Conservation (phyloP, 179 eudicot species). For the Pouteria campechiana region DNA sequence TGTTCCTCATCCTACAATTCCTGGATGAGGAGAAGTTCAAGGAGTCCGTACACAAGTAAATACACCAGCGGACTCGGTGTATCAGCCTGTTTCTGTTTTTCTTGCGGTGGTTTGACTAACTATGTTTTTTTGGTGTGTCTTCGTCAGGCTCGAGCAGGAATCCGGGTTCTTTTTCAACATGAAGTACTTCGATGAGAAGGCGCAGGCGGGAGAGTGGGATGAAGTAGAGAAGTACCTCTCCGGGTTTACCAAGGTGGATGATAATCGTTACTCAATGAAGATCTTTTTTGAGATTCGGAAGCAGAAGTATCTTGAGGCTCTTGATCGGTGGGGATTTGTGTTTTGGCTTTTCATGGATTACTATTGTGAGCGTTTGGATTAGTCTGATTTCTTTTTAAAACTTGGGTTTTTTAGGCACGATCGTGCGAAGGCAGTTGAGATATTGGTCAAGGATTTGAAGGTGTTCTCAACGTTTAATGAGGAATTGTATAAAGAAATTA, state of each 20-base stretch:
- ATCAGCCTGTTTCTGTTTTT: no score
- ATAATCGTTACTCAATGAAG: conserved; percentile 49
- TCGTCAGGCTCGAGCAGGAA: conserved; percentile 40
- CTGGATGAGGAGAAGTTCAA: conserved; percentile 85
- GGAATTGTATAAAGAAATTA: conserved; percentile 63
- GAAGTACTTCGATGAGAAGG: conserved; percentile 44
- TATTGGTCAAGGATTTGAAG: conserved; percentile 64
- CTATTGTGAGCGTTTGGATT: no score
- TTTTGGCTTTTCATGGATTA: no score
- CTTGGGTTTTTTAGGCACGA: conserved; percentile 42
- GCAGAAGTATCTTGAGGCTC: conserved; percentile 52
- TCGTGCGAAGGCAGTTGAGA: conserved; percentile 62
- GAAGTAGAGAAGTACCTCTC: conserved; percentile 48
- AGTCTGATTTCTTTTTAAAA: no score
- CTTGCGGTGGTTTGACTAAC: no score
- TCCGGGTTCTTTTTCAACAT: conserved; percentile 53
- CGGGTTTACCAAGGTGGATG: conserved; percentile 49
- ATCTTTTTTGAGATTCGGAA: conserved; percentile 52
- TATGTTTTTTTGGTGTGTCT: no score
- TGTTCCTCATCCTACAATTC: conserved; percentile 80
- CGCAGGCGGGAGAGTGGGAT: conserved; percentile 49
- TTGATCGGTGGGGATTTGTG: conserved; percentile 29
- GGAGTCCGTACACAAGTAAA: conserved; percentile 80
- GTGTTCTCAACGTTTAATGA: conserved; percentile 78
- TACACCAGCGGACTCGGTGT: no score